Percentiles rank a stretch among this genome's conserved stretches.
phyloP scores from a whole-genome alignment of 352 stramenopile species.

The Phytophthora quininea region DNA sequence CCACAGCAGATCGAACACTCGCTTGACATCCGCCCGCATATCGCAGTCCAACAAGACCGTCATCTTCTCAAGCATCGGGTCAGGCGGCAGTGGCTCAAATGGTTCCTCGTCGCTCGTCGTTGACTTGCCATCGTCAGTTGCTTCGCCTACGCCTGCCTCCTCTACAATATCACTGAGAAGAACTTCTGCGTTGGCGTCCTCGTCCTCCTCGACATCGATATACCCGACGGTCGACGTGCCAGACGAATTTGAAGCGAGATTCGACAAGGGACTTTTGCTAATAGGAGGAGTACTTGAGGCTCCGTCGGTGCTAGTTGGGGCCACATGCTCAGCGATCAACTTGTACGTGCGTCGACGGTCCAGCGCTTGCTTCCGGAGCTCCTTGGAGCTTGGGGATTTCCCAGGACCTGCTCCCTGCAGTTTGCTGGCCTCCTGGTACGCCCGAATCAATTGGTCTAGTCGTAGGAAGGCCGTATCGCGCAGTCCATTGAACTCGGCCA shows the following conservation, averaged over 20 bases:
- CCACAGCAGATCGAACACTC: slow-evolving; percentile 74
- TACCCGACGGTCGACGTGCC: slow-evolving; percentile 47
- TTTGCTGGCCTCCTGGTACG: slow-evolving; percentile 60
- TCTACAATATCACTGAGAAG: slow-evolving; percentile 35
- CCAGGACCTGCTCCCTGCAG: slow-evolving; percentile 20
- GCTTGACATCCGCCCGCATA: slow-evolving; percentile 61
- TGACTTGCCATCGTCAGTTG: slow-evolving; percentile 52
- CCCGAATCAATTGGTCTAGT: slow-evolving; percentile 73
- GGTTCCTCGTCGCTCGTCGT: slow-evolving; percentile 60
- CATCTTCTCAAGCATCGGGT: slow-evolving; percentile 63
- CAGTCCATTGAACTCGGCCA: slow-evolving; percentile 81
- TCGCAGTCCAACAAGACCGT: slow-evolving; percentile 76
- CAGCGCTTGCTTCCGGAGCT: slow-evolving; percentile 57
- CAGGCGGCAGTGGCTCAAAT: slow-evolving; percentile 62
- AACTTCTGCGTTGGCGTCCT: slow-evolving; percentile 20
- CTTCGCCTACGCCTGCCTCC: slow-evolving; percentile 18
- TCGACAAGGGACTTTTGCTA: slow-evolving; percentile 5
- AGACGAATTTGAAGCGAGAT: slow-evolving; percentile 28
- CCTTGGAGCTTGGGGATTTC: slow-evolving; percentile 39
- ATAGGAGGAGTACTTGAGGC: slow-evolving; percentile 5
- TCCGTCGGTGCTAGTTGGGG: slow-evolving; percentile 16
- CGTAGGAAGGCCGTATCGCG: slow-evolving; percentile 75
- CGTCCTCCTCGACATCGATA: slow-evolving; percentile 52
- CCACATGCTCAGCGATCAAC: slow-evolving; percentile 41
- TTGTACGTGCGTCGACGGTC: slow-evolving; percentile 68